Percentiles rank a stretch among this genome's conserved stretches.
phyloP scores from a whole-genome alignment of 805 yeast species.

The Saturnispora quitensis region DNA sequence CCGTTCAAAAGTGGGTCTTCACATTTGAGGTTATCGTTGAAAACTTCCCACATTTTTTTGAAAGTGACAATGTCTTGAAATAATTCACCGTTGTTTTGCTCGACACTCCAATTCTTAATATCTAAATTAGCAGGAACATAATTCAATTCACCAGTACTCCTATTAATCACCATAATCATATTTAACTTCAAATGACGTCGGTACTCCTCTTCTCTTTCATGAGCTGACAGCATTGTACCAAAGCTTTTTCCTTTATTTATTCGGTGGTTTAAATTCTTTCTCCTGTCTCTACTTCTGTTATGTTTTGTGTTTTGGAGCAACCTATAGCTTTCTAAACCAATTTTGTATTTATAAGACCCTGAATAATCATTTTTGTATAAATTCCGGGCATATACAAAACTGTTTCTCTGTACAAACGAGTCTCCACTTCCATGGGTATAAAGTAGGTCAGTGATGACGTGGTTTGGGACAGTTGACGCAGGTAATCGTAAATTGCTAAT shows the following conservation, averaged over 20 bases:
- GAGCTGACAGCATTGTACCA: not conserved
- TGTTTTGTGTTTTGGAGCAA: not conserved
- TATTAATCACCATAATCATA: constrained; percentile 23
- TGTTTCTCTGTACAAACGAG: constrained; percentile 20
- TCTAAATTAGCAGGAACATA: constrained; percentile 28
- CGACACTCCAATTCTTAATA: constrained; percentile 27
- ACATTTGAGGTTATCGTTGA: constrained; percentile 4
- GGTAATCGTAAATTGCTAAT: constrained; percentile 14
- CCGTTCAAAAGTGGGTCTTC: constrained; percentile 1
- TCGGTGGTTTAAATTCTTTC: constrained; percentile 1
- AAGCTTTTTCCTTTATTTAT: not conserved
- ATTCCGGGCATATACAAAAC: constrained; percentile 19
- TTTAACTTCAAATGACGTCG: constrained; percentile 16
- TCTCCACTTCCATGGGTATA: constrained; percentile 17
- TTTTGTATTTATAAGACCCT: constrained; percentile 5
- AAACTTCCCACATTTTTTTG: constrained; percentile 16
- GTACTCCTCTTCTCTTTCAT: not conserved
- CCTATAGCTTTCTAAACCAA: not conserved
- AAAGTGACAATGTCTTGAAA: constrained; percentile 25
- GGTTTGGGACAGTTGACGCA: constrained; percentile 25
- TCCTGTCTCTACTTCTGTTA: not conserved
- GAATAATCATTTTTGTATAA: constrained; percentile 20
- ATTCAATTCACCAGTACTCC: constrained; percentile 28
- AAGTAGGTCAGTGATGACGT: constrained; percentile 23
- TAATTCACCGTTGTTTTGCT: constrained; percentile 26